Percentiles rank a stretch among this genome's conserved stretches.
Conservation (phyloP, 192 early-diverging fungal species). For the Coemansia sp. region DNA sequence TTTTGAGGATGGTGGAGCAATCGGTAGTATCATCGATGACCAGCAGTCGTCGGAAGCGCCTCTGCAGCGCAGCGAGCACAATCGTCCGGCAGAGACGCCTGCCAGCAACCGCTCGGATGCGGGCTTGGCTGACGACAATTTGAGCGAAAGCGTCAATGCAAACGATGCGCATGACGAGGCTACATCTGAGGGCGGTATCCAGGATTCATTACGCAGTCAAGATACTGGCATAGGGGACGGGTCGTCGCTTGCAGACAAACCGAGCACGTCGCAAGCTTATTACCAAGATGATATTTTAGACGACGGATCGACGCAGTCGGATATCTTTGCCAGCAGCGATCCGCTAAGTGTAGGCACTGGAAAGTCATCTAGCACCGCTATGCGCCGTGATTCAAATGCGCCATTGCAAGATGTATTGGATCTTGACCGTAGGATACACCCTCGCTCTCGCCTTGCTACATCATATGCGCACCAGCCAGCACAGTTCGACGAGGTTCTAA, state of each 20-base stretch:
- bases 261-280: neutral
- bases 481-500: slow-evolving; percentile 73
- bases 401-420: neutral
- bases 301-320: slow-evolving; percentile 1
- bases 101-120: slow-evolving; percentile 9
- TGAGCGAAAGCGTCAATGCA: slow-evolving; percentile 1
- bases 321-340: neutral
- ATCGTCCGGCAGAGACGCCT: neutral
- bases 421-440: slow-evolving; percentile 2
- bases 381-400: neutral
- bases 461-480: slow-evolving; percentile 22
- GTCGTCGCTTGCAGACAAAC: neutral
- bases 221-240: neutral
- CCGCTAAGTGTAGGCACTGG: neutral
- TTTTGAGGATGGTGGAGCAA: neutral
- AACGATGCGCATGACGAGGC: slow-evolving; percentile 7
- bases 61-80: neutral
- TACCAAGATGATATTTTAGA: neutral
- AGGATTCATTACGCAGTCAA: neutral
- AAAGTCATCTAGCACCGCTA: neutral
- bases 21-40: too few relatives aligned
- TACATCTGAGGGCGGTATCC: slow-evolving; percentile 9
- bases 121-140: slow-evolving; percentile 9
- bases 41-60: neutral
- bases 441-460: slow-evolving; percentile 1